A percentile compares a stretch with the other conserved stretches of the same genome.
Evolutionary conservation across 352 stramenopile genomes (phyloP).

Genomic region (Nothophytophthora sp.): DNA sequence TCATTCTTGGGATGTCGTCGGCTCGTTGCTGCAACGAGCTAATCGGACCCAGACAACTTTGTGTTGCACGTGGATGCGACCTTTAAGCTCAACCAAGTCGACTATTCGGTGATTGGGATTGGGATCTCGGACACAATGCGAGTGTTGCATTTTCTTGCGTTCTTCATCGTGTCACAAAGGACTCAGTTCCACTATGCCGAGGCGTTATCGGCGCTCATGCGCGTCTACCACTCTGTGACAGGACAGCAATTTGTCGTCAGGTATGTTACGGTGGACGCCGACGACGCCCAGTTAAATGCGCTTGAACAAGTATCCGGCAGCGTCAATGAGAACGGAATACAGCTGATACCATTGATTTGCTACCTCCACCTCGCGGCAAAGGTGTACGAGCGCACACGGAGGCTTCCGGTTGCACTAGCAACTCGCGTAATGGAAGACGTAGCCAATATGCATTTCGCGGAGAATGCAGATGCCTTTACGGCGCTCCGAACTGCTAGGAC

Average conservation of each 20-base stretch:
- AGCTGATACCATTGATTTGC: too few relatives aligned
- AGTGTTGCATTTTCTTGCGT: slow-evolving; percentile 12
- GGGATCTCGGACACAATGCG: slow-evolving; percentile 14
- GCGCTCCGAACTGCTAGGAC: background rate
- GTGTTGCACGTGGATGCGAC: slow-evolving; percentile 19
- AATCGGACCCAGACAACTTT: background rate
- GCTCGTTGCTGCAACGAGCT: background rate
- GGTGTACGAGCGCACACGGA: slow-evolving; percentile 5
- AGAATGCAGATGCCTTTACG: background rate
- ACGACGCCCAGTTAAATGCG: slow-evolving; percentile 2
- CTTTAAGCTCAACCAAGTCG: slow-evolving; percentile 16
- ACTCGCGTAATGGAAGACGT: slow-evolving; percentile 10
- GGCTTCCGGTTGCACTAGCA: background rate
- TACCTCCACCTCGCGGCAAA: slow-evolving; percentile 29
- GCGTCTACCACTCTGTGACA: background rate
- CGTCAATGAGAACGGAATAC: background rate
- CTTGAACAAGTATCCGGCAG: background rate
- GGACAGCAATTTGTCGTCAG: background rate
- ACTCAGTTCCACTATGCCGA: background rate
- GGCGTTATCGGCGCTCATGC: background rate
- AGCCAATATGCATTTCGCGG: slow-evolving; percentile 18
- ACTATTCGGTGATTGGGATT: slow-evolving; percentile 12
- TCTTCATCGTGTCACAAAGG: slow-evolving; percentile 8
- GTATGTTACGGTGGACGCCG: background rate
- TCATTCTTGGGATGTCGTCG: slow-evolving; percentile 5